phyloP scores from a whole-genome alignment of 2,329 filamentous ascomycete genomes.

The Mycosphaerella arachidis region DNA sequence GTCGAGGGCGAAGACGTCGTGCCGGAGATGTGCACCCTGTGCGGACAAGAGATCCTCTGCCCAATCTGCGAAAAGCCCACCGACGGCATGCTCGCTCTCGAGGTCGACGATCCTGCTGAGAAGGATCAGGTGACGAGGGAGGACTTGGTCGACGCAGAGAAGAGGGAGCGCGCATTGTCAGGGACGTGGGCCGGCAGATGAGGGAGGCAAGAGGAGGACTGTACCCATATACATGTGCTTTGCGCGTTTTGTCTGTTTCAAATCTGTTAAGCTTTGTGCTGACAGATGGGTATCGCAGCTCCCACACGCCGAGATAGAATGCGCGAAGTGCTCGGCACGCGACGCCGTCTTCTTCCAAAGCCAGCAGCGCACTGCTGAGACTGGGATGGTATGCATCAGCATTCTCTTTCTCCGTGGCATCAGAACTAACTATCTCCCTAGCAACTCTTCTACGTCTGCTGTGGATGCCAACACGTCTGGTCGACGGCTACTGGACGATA shows the following conservation, averaged over 20 bases:
- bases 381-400: conserved; percentile 77
- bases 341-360: conserved; percentile 99
- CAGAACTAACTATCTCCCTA: conserved; percentile 23
- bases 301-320: conserved; percentile 60
- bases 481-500: conserved; percentile 25
- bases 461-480: conserved; percentile 86
- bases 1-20: conserved; percentile 26
- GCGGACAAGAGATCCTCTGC: conserved; percentile 55
- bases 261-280: conserved; percentile 33
- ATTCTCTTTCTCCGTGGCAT: background rate
- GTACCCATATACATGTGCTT: conserved; percentile 14
- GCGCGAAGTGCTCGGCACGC: conserved; percentile 76
- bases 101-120: conserved; percentile 39
- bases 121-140: conserved; percentile 24
- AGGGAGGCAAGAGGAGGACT: conserved; percentile 28
- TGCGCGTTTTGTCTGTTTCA: conserved; percentile 15
- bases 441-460: conserved; percentile 68
- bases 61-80: conserved; percentile 47
- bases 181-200: conserved; percentile 7
- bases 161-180: conserved; percentile 27
- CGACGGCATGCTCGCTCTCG: conserved; percentile 42
- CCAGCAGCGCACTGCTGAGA: conserved; percentile 92
- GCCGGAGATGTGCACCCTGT: conserved; percentile 54
- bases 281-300: conserved; percentile 28
- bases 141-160: conserved; percentile 27